A percentile compares a stretch with the other conserved stretches of the same genome.
phyloP scores from a whole-genome alignment of 2,329 filamentous ascomycete species.

The Epichloe bromicola region DNA sequence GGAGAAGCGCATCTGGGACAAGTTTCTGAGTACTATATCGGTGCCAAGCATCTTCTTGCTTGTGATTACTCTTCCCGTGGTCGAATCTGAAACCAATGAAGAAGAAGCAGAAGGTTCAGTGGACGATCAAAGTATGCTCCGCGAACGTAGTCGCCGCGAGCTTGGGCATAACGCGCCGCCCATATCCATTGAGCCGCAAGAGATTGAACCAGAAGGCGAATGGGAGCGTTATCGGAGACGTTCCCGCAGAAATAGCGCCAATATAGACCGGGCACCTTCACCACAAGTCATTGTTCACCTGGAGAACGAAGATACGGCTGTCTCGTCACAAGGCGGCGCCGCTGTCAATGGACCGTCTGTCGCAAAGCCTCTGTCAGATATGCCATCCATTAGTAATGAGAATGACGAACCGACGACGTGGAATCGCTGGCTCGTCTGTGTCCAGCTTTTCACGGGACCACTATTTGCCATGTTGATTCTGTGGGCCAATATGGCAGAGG shows the following conservation, averaged over 20 bases:
- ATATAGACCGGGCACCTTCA: constrained; percentile 3
- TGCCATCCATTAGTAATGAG: constrained; percentile 18
- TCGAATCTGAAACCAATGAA: constrained; percentile 55
- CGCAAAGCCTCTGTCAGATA: constrained; percentile 20
- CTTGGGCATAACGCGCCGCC: constrained; percentile 21
- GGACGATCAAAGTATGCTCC: constrained; percentile 14
- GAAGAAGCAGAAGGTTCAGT: constrained; percentile 22
- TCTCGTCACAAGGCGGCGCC: constrained; percentile 3
- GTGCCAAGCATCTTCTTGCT: constrained; percentile 85
- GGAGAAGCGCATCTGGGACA: constrained; percentile 75
- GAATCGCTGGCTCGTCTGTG: constrained; percentile 80
- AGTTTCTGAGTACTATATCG: constrained; percentile 66
- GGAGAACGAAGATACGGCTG: constrained; percentile 12
- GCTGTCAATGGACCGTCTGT: not conserved
- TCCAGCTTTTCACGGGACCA: constrained; percentile 80
- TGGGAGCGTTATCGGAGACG: constrained; percentile 46
- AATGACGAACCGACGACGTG: constrained; percentile 45
- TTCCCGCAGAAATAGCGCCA: constrained; percentile 20
- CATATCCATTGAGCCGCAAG: constrained; percentile 21
- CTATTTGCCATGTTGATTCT: constrained; percentile 67
- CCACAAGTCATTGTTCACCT: constrained; percentile 5
- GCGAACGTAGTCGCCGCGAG: constrained; percentile 15
- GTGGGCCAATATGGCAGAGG: constrained; percentile 54
- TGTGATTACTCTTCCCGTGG: constrained; percentile 81
- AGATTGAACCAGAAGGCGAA: constrained; percentile 34